These are phyloP conservation scores for Annulohypoxylon truncatum DNA, from an alignment of 2,329 filamentous ascomycete genomes.

Conservation along the genomic window DNA sequence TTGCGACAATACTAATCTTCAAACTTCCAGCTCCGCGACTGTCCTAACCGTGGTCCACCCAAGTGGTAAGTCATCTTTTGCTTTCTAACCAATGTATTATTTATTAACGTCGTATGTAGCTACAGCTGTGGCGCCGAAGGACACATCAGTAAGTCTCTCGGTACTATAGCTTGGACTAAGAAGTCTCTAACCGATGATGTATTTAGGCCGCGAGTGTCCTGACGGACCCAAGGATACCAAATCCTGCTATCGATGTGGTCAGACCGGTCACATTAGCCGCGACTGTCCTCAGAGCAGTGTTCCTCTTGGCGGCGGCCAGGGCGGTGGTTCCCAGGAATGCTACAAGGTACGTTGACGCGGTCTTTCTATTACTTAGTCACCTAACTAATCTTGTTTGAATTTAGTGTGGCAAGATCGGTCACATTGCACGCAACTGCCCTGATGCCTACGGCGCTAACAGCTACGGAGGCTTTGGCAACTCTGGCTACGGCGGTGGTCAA, in stretches of 20 bases:
- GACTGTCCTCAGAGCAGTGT: conserved; percentile 75
- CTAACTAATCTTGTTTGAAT: conserved; percentile 29
- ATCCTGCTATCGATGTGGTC: conserved; percentile 82
- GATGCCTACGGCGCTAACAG: conserved; percentile 67
- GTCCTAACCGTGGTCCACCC: conserved; percentile 83
- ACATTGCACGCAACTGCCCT: conserved; percentile 93
- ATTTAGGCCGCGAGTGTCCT: conserved; percentile 85
- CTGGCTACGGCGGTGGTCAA: conserved; percentile 45
- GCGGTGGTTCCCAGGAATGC: conserved; percentile 72
- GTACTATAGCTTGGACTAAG: conserved; percentile 9
- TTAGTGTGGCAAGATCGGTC: conserved; percentile 90
- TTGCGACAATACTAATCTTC: conserved; percentile 44
- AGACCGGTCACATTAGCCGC: conserved; percentile 89
- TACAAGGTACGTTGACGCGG: conserved; percentile 74
- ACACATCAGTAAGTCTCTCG: conserved; percentile 75
- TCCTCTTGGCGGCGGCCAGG: conserved; percentile 58
- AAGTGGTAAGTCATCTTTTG: conserved; percentile 74
- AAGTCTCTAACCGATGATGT: conserved; percentile 38
- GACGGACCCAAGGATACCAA: conserved; percentile 88
- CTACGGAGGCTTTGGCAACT: conserved; percentile 58
- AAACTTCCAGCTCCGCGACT: conserved; percentile 76
- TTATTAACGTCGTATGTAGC: conserved; percentile 45
- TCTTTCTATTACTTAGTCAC: background rate
- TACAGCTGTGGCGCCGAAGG: conserved; percentile 67
- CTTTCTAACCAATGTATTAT: background rate